A percentile compares a stretch with the other conserved stretches of the same genome.
Conservation (phyloP, 805 yeast species). For the Hanseniaspora lachancei region DNA sequence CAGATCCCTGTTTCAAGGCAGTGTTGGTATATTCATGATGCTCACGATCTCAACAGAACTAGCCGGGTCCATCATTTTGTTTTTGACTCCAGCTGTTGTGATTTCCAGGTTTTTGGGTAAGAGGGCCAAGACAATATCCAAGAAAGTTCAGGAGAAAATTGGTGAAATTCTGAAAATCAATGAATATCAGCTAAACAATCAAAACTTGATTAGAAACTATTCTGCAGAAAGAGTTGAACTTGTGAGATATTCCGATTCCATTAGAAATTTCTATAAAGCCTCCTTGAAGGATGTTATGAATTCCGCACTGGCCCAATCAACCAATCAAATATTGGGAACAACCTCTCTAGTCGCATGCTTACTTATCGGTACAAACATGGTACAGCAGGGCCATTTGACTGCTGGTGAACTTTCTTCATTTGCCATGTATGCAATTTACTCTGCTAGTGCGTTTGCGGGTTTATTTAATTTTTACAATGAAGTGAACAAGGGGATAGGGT, state of each 20-base stretch:
- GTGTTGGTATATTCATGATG: conserved; percentile 88
- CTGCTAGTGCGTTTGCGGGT: conserved; percentile 87
- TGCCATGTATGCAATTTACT: conserved; percentile 88
- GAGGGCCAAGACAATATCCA: conserved; percentile 58
- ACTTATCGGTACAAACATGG: conserved; percentile 71
- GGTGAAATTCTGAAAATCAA: conserved; percentile 81
- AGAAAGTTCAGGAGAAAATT: conserved; percentile 66
- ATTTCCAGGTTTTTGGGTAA: conserved; percentile 77
- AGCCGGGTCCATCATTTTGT: conserved; percentile 63
- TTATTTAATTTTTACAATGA: conserved; percentile 84
- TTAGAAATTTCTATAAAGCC: conserved; percentile 47
- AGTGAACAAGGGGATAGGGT: conserved; percentile 94
- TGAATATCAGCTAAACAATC: conserved; percentile 78
- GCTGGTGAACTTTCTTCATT: conserved; percentile 85
- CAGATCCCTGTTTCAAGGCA: conserved; percentile 66
- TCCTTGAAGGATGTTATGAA: conserved; percentile 71
- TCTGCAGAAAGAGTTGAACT: conserved; percentile 75
- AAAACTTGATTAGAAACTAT: conserved; percentile 79
- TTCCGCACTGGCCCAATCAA: conserved; percentile 62
- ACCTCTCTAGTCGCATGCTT: conserved; percentile 62
- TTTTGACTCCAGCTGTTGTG: conserved; percentile 71
- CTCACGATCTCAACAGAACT: conserved; percentile 68
- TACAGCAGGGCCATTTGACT: conserved; percentile 58
- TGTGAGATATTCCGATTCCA: conserved; percentile 57
- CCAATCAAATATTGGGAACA: conserved; percentile 77